Evolutionary conservation across 306 rosid species (phyloP).

Genomic region (Amphicarpaea edgeworthii): DNA sequence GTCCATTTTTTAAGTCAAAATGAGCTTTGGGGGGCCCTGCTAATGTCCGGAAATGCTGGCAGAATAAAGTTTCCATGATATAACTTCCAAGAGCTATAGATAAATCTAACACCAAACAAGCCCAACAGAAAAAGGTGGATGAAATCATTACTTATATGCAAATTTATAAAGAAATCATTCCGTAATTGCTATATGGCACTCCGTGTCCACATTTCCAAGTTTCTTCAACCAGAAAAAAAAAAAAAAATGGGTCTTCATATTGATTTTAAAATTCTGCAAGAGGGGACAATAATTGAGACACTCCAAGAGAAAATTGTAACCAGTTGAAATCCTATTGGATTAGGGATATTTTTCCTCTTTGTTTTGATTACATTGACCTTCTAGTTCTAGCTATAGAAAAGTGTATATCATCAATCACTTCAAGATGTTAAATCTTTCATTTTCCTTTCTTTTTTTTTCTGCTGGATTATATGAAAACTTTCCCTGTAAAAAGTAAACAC

Average conservation of each 20-base stretch:
- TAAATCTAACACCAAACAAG: conserved; percentile 48
- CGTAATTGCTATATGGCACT: conserved; percentile 28
- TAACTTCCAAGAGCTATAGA: conserved; percentile 55
- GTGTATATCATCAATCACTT: conserved; percentile 38
- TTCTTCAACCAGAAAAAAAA: conserved; percentile 36
- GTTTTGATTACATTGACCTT: conserved; percentile 36
- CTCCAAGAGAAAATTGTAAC: conserved; percentile 12
- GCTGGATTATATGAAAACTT: background rate
- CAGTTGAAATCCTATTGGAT: background rate
- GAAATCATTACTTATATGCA: conserved; percentile 54
- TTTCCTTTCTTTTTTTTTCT: background rate
- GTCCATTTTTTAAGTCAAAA: conserved; percentile 49
- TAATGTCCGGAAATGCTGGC: conserved; percentile 47
- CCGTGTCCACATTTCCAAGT: conserved; percentile 51
- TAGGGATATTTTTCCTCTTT: conserved; percentile 19
- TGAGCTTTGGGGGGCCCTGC: conserved; percentile 47
- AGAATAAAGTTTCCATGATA: conserved; percentile 54
- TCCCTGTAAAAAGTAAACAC: background rate
- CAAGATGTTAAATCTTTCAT: background rate
- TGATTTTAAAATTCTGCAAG: conserved; percentile 28
- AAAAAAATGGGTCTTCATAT: conserved; percentile 37
- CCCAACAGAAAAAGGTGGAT: conserved; percentile 44
- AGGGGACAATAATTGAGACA: conserved; percentile 32
- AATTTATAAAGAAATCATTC: conserved; percentile 37
- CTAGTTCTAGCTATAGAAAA: background rate